Percentiles rank a stretch among this genome's conserved stretches.
Conservation (phyloP, 2,329 filamentous ascomycete species). For the Exophiala calicioides region DNA sequence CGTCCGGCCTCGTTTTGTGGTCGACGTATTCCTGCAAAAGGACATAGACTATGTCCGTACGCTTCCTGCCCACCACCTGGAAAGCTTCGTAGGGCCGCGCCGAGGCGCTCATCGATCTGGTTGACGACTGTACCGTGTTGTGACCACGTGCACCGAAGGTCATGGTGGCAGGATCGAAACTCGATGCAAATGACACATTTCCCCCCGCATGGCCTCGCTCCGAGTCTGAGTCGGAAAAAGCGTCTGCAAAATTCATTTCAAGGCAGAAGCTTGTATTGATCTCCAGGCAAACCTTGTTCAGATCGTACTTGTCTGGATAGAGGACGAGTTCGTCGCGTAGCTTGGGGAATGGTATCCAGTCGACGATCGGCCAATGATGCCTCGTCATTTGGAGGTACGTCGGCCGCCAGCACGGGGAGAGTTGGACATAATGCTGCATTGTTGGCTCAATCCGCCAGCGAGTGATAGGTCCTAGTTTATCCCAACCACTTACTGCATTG, state of each 20-base stretch:
- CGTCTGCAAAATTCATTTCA: slow-evolving; percentile 1
- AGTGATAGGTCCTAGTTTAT: slow-evolving; percentile 2
- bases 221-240: not conserved
- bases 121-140: too few relatives aligned
- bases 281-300: slow-evolving; percentile 1
- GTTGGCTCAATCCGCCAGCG: slow-evolving; percentile 2
- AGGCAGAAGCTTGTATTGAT: slow-evolving; percentile 2
- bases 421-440: not conserved
- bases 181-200: too few relatives aligned
- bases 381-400: not conserved
- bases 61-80: too few relatives aligned
- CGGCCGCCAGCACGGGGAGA: not conserved
- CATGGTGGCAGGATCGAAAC: too few relatives aligned
- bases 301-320: not conserved
- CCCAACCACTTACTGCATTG: not conserved
- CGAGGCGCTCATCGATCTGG: too few relatives aligned
- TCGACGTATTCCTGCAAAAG: slow-evolving; percentile 1
- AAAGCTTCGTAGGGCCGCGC: too few relatives aligned
- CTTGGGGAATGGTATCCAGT: slow-evolving; percentile 2
- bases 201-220: too few relatives aligned
- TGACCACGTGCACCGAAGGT: too few relatives aligned
- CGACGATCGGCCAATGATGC: slow-evolving; percentile 3
- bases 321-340: not conserved
- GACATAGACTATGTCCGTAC: not conserved
- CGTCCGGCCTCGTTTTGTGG: not conserved